Percentiles rank a stretch among this genome's conserved stretches.
Evolutionary conservation across 495 filamentous ascomycete genomes (phyloP).

Genomic region (Daldinia caldariorum): DNA sequence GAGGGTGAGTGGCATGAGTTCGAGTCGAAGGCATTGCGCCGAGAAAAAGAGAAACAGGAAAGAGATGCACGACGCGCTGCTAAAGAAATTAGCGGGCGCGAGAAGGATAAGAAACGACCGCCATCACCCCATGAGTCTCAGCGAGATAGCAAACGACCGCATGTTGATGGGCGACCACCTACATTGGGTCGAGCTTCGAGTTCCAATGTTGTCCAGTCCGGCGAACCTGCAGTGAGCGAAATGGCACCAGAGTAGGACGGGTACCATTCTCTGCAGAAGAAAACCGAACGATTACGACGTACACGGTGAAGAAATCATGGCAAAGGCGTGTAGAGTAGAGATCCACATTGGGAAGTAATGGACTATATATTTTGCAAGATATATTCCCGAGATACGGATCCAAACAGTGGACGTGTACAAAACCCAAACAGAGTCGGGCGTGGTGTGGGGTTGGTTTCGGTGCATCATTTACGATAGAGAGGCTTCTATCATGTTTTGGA

Average conservation of each 20-base stretch:
- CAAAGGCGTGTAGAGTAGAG: conserved; percentile 3
- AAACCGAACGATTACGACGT: neutral
- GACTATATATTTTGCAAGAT: conserved; percentile 9
- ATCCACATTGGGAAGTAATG: neutral
- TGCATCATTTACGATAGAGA: neutral
- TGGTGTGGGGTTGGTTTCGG: neutral
- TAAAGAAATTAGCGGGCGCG: conserved; percentile 52
- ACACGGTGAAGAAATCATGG: neutral
- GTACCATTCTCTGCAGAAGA: neutral
- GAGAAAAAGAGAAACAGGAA: conserved; percentile 83
- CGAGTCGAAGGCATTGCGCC: conserved; percentile 93
- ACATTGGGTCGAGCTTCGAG: conserved; percentile 11
- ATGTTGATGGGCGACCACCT: conserved; percentile 48
- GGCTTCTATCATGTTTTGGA: neutral
- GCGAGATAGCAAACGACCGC: conserved; percentile 56
- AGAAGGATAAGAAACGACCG: conserved; percentile 61
- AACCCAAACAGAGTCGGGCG: neutral
- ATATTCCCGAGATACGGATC: neutral
- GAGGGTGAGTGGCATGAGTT: conserved; percentile 99
- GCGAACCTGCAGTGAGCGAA: conserved; percentile 12
- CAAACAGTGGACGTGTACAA: neutral
- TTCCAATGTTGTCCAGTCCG: conserved; percentile 22
- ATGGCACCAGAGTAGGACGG: conserved; percentile 13
- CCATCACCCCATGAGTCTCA: conserved; percentile 49
- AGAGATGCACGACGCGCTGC: conserved; percentile 72